Evolutionary conservation across 2,329 filamentous ascomycete species (phyloP).

Genomic region (Penicillium sp.): DNA sequence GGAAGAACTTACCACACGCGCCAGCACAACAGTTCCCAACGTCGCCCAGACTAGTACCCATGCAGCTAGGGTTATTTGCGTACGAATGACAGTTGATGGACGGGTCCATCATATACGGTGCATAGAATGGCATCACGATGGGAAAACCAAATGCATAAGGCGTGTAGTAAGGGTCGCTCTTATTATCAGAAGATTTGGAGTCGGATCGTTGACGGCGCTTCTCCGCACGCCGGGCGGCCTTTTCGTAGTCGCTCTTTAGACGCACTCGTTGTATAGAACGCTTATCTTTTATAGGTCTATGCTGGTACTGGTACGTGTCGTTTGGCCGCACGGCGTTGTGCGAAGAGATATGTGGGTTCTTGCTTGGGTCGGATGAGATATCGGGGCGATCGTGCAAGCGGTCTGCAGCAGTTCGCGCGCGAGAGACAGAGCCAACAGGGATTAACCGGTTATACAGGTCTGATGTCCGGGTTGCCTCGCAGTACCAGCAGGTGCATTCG

Average conservation of each 20-base stretch:
- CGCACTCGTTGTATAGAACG: conserved; percentile 9
- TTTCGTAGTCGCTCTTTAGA: conserved; percentile 52
- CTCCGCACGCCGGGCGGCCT: conserved; percentile 29
- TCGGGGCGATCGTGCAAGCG: conserved; percentile 38
- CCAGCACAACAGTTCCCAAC: conserved; percentile 50
- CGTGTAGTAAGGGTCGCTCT: conserved; percentile 18
- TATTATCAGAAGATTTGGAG: conserved; percentile 22
- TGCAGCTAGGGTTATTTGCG: conserved; percentile 45
- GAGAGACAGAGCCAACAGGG: conserved; percentile 47
- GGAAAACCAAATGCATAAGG: conserved; percentile 47
- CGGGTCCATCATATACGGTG: conserved; percentile 47
- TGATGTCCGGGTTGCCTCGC: conserved; percentile 64
- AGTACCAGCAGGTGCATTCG: conserved; percentile 51
- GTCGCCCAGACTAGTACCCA: conserved; percentile 38
- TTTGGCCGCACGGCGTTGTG: conserved; percentile 62
- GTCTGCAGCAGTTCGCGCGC: conserved; percentile 51
- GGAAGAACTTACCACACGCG: conserved; percentile 33
- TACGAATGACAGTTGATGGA: conserved; percentile 42
- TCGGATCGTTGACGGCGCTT: conserved; percentile 33
- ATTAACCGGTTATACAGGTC: conserved; percentile 47
- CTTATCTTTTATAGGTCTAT: conserved; percentile 25
- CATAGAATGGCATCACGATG: conserved; percentile 44
- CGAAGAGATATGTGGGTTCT: conserved; percentile 67
- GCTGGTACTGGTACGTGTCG: neutral
- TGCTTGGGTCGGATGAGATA: conserved; percentile 50